phyloP scores from a whole-genome alignment of 805 yeast species.

The Starmerella floris region DNA sequence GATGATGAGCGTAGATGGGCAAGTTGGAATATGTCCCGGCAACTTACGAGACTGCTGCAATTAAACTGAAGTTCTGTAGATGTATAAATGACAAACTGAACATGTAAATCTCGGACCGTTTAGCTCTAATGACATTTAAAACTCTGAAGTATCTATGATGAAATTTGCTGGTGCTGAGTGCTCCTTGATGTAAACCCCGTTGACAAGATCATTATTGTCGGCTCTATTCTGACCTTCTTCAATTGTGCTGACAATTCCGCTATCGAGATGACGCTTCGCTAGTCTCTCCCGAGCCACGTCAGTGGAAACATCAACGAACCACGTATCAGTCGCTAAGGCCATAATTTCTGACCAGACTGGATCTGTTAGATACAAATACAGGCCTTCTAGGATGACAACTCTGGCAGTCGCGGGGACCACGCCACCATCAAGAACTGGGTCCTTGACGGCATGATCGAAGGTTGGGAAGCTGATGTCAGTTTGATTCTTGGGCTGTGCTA shows the following conservation, averaged over 20 bases:
- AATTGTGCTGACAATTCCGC: slow-evolving; percentile 28
- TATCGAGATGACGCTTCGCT: slow-evolving; percentile 44
- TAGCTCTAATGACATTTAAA: no score
- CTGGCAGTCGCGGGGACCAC: slow-evolving; percentile 35
- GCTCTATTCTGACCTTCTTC: slow-evolving; percentile 29
- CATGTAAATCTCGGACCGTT: no score
- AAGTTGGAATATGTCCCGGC: slow-evolving; percentile 25
- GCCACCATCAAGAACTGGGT: slow-evolving; percentile 49
- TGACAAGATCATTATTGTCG: slow-evolving; percentile 43
- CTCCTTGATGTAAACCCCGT: slow-evolving; percentile 37
- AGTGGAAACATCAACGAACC: slow-evolving; percentile 38
- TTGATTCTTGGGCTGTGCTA: slow-evolving; percentile 18
- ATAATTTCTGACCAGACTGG: slow-evolving; percentile 47
- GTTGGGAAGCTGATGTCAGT: slow-evolving; percentile 37
- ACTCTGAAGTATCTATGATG: not conserved
- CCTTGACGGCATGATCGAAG: slow-evolving; percentile 55
- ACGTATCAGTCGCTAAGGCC: slow-evolving; percentile 28
- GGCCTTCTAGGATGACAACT: slow-evolving; percentile 61
- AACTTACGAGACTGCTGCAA: slow-evolving; percentile 2
- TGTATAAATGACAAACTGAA: no score
- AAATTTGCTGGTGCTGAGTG: slow-evolving; percentile 23
- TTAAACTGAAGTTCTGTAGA: no score
- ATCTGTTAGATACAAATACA: slow-evolving; percentile 48
- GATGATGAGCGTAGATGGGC: slow-evolving; percentile 23
- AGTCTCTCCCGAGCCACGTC: slow-evolving; percentile 42